These are phyloP conservation scores for Kuraishia molischiana DNA, from an alignment of 805 yeast species.

Conservation along the genomic window DNA sequence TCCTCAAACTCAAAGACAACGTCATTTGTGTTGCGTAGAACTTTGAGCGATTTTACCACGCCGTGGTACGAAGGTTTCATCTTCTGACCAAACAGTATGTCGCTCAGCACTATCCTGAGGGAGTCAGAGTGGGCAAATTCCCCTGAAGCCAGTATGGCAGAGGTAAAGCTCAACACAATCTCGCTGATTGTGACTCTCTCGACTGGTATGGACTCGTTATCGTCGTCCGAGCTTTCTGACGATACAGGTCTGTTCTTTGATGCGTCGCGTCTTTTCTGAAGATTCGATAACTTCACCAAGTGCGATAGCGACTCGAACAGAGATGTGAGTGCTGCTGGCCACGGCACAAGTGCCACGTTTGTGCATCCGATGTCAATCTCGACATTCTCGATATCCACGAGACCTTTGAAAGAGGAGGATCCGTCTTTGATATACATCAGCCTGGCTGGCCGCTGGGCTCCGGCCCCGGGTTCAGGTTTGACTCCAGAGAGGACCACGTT, in stretches of 20 bases:
- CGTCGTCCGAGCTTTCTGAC: background rate
- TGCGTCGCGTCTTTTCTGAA: slow-evolving; percentile 9
- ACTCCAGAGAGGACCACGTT: slow-evolving; percentile 23
- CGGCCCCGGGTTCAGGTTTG: slow-evolving; percentile 1
- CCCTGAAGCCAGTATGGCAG: slow-evolving; percentile 33
- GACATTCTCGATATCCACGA: slow-evolving; percentile 22
- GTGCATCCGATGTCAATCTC: slow-evolving; percentile 28
- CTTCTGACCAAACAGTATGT: slow-evolving; percentile 32
- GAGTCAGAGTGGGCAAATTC: slow-evolving; percentile 26
- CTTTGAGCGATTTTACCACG: slow-evolving; percentile 26
- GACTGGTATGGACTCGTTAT: slow-evolving; percentile 17
- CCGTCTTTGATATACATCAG: slow-evolving; percentile 26
- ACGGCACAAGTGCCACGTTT: slow-evolving; percentile 33
- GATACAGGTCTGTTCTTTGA: background rate
- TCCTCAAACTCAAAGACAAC: slow-evolving; percentile 17
- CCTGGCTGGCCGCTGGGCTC: slow-evolving; percentile 10
- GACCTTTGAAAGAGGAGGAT: slow-evolving; percentile 38
- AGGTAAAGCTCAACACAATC: slow-evolving; percentile 32
- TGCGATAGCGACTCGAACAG: slow-evolving; percentile 26
- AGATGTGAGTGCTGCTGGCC: slow-evolving; percentile 26
- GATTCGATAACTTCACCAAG: slow-evolving; percentile 2
- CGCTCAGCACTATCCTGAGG: slow-evolving; percentile 16
- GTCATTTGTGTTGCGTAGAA: slow-evolving; percentile 14
- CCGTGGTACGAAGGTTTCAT: slow-evolving; percentile 35
- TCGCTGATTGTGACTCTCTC: slow-evolving; percentile 26